Base-by-base conservation (phyloP, 1,284 basidiomycete genomes). In the Moesziomyces sp. region DNA sequence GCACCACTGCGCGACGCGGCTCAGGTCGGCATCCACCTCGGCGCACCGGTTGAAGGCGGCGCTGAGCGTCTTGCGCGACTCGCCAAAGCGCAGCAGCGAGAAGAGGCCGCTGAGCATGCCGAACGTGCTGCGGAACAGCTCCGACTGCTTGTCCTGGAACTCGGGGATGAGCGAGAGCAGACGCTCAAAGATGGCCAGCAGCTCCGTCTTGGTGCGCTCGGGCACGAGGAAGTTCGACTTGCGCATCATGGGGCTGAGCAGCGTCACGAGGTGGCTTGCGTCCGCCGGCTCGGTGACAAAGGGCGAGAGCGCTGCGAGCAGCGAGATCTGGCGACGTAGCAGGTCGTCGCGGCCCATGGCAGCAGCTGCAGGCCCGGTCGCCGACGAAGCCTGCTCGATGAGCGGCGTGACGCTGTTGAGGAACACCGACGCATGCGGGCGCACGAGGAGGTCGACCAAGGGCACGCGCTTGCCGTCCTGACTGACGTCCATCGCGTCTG, bases 161-260 rank as follows among this genome's bases (percentile, higher is more conserved):
- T 91, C 90, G 7, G 89, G 88, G 18, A 93, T 88, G 66, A 93
- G 87, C n/a, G 89, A 87, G 72, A 95, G 88, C 18, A 97, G 87
- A 52, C 88, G 88, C 55, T 88, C 87, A 35, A 97, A 86, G 70
- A 94, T 93, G 71, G 87, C 89, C 51, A 98, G 87, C 52, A 98
- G 86, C 82, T 97, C 90, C 44, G 90, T 87, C 87, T 98, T 98
- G 81, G 91, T 88, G 83, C 91, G 92, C 85, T 99, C 97, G 0
- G 92, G 88, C 0, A 98, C 89, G 9, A 90, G 85, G 79, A 90
- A 92, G 52, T 88, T 86, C 11, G 92, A 89, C 78, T 91, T 92
- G 54, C 90, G 90, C 38, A 99, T 87, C 60, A 97, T 88, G 0
- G 94, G 94, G 0, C 89, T 86, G 71, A 99, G 91, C 1, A 97